A percentile compares a stretch with the other conserved stretches of the same genome.
Evolutionary conservation across 2,329 filamentous ascomycete genomes (phyloP).

Genomic region (Huntiella omanensis): DNA sequence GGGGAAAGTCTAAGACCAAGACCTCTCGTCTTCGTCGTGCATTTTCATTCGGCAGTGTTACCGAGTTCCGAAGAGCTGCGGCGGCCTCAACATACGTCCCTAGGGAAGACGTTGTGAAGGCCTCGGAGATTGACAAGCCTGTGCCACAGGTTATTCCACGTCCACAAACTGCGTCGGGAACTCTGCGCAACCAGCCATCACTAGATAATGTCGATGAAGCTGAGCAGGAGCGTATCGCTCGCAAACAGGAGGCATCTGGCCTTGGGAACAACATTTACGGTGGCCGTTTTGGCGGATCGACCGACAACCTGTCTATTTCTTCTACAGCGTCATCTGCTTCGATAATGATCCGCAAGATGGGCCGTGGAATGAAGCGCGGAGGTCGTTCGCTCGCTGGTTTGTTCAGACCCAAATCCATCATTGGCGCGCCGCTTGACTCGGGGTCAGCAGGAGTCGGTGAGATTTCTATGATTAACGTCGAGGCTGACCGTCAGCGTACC

Average conservation of each 20-base stretch:
- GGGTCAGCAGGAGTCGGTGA: conserved; percentile 30
- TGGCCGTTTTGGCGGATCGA: conserved; percentile 74
- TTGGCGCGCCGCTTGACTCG: conserved; percentile 57
- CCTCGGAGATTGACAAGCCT: conserved; percentile 1
- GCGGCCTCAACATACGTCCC: conserved; percentile 31
- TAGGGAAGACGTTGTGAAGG: conserved; percentile 16
- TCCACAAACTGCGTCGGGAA: conserved; percentile 16
- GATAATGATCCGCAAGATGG: conserved; percentile 96
- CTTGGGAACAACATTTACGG: conserved; percentile 89
- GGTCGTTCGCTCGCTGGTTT: conserved; percentile 79
- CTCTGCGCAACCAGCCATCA: conserved; percentile 46
- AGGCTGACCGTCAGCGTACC: conserved; percentile 72
- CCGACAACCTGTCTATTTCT: conserved; percentile 82
- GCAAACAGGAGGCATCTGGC: conserved; percentile 79
- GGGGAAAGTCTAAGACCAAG: conserved; percentile 62
- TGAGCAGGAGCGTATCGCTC: conserved; percentile 79
- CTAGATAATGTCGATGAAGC: conserved; percentile 53
- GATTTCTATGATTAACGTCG: conserved; percentile 88
- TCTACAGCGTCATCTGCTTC: conserved; percentile 80
- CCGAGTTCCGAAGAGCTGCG: conserved; percentile 64
- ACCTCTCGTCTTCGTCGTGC: conserved; percentile 71
- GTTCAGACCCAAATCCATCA: conserved; percentile 83
- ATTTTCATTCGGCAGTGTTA: conserved; percentile 91
- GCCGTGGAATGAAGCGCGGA: conserved; percentile 91
- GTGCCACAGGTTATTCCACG: conserved; percentile 6